These are phyloP conservation scores for Ophiobolus disseminans DNA, from an alignment of 2,329 filamentous ascomycete species.

Conservation along the genomic window DNA sequence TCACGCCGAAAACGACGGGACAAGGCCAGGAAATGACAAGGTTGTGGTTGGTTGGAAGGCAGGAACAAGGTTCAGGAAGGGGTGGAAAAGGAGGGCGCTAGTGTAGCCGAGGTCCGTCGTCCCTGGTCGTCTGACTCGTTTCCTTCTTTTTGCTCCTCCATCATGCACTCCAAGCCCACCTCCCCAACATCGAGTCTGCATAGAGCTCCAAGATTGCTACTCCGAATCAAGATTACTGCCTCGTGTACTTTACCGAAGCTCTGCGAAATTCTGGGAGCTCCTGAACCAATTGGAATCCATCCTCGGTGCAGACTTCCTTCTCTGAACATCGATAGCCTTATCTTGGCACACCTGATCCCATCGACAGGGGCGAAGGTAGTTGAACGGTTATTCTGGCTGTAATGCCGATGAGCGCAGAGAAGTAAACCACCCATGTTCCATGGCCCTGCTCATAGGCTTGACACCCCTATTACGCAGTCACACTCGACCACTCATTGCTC, in stretches of 20 bases:
- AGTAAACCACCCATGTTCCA: too few relatives aligned
- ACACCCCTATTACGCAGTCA: constrained; percentile 1
- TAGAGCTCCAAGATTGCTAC: not conserved
- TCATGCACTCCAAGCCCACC: not conserved
- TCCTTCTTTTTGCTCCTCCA: not conserved
- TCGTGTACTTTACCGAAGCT: too few relatives aligned
- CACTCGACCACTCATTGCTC: constrained; percentile 3
- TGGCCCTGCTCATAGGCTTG: constrained; percentile 3
- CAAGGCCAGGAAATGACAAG: not conserved
- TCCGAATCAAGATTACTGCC: not conserved
- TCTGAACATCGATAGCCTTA: not conserved
- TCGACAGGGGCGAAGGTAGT: not conserved
- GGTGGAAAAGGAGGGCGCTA: constrained; percentile 13
- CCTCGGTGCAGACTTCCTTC: not conserved
- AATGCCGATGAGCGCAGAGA: too few relatives aligned
- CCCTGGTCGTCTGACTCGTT: not conserved
- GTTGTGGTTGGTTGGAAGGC: not conserved
- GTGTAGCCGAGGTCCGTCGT: constrained; percentile 12
- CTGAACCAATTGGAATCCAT: too few relatives aligned
- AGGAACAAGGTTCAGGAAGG: constrained; percentile 6
- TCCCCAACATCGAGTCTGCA: not conserved
- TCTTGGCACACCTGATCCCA: not conserved
- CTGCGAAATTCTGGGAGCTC: too few relatives aligned
- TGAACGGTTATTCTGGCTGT: too few relatives aligned
- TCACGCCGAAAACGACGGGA: not conserved